A percentile compares a stretch with the other conserved stretches of the same genome.
Evolutionary conservation across 768 basidiomycete species (phyloP).

Genomic region (Psilocybe cyanescens): DNA sequence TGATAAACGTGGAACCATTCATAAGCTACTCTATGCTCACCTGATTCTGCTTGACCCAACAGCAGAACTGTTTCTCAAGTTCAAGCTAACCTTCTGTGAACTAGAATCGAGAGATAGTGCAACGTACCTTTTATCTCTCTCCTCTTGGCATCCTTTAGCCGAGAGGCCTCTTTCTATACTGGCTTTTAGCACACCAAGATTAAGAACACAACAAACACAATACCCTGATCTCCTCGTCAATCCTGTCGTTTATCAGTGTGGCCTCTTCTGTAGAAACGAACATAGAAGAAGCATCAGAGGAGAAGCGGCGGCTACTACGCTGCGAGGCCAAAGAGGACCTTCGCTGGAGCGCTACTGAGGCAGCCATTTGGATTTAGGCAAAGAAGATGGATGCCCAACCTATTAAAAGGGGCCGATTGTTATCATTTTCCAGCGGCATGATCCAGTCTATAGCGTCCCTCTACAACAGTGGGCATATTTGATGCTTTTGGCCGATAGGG

Average conservation of each 20-base stretch:
- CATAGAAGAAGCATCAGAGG: slow-evolving; percentile 16
- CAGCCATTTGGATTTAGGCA: slow-evolving; percentile 18
- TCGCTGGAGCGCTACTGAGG: slow-evolving; percentile 12
- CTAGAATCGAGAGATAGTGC: background rate
- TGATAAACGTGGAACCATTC: background rate
- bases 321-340: slow-evolving; percentile 12
- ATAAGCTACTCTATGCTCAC: slow-evolving; percentile 22
- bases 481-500: slow-evolving; percentile 21
- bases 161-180: slow-evolving; percentile 46
- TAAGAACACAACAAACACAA: background rate
- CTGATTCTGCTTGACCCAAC: slow-evolving; percentile 78
- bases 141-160: slow-evolving; percentile 44
- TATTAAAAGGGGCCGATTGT: slow-evolving; percentile 20
- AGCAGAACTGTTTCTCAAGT: slow-evolving; percentile 56
- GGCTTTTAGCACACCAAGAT: slow-evolving; percentile 5
- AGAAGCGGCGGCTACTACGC: slow-evolving; percentile 11
- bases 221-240: slow-evolving; percentile 63
- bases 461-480: slow-evolving; percentile 22
- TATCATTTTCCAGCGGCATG: slow-evolving; percentile 18
- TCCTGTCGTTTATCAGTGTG: slow-evolving; percentile 48
- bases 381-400: slow-evolving; percentile 7
- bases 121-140: slow-evolving; percentile 53
- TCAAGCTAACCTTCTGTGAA: background rate
- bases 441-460: slow-evolving; percentile 19
- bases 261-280: slow-evolving; percentile 37